These are phyloP conservation scores for Neofusicoccum kwambonambiense DNA, from an alignment of 2,329 filamentous ascomycete species.

Conservation along the genomic window DNA sequence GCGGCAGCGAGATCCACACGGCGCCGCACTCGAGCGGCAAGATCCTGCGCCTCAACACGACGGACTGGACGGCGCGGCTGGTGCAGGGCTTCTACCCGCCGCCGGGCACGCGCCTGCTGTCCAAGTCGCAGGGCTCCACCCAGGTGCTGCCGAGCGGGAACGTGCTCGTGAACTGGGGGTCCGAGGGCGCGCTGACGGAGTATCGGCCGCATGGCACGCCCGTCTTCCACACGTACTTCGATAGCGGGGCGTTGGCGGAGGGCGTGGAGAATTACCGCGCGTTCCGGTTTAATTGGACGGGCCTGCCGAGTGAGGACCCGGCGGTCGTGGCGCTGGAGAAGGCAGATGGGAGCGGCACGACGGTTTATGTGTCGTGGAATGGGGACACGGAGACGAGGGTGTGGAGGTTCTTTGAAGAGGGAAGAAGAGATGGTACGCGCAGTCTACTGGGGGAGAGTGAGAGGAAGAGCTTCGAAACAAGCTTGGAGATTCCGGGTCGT, in stretches of 20 bases:
- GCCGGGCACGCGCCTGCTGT: too few relatives aligned
- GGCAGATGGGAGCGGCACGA: conserved; percentile 10
- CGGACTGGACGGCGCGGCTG: too few relatives aligned
- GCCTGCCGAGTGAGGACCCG: conserved; percentile 23
- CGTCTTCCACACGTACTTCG: conserved; percentile 45
- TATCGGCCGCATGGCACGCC: conserved; percentile 42
- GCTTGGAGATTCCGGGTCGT: background rate
- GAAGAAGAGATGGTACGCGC: background rate
- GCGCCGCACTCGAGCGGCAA: too few relatives aligned
- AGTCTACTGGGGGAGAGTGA: background rate
- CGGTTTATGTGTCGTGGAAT: conserved; percentile 28
- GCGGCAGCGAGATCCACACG: too few relatives aligned
- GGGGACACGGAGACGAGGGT: conserved; percentile 23
- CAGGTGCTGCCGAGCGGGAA: too few relatives aligned
- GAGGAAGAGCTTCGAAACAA: background rate
- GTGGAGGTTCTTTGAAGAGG: background rate
- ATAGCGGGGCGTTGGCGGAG: conserved; percentile 22
- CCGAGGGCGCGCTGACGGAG: conserved; percentile 49
- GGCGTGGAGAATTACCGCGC: conserved; percentile 37
- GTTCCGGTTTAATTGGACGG: conserved; percentile 29
- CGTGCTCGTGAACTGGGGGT: too few relatives aligned
- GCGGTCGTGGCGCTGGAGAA: conserved; percentile 20
- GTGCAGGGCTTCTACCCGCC: too few relatives aligned
- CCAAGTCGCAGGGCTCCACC: too few relatives aligned
- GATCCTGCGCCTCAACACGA: too few relatives aligned